These are phyloP conservation scores for Cyberlindnera saturnus DNA, from an alignment of 805 yeast species.

Conservation along the genomic window DNA sequence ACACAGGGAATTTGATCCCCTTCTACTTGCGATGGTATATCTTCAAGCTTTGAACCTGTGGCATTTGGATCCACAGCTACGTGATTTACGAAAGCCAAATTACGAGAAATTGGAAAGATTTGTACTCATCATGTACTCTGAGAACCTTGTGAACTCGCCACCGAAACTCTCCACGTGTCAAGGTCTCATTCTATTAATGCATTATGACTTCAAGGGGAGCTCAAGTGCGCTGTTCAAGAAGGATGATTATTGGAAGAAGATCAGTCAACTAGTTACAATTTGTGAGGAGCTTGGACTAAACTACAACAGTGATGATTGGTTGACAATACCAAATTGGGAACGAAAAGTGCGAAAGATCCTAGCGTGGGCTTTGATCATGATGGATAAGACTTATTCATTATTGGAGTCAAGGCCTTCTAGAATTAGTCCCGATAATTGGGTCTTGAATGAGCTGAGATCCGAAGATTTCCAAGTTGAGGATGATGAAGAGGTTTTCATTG, in stretches of 20 bases:
- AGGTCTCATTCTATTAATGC: slow-evolving; percentile 30
- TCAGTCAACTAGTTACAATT: slow-evolving; percentile 18
- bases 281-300: slow-evolving; percentile 26
- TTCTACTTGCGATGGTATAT: slow-evolving; percentile 23
- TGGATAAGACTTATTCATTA: slow-evolving; percentile 24
- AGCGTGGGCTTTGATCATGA: slow-evolving; percentile 21
- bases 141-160: slow-evolving; percentile 21
- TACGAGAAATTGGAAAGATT: slow-evolving; percentile 22
- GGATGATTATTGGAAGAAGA: slow-evolving; percentile 18
- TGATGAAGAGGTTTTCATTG: slow-evolving; percentile 16
- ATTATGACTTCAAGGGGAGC: slow-evolving; percentile 14
- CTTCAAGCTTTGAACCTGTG: slow-evolving; percentile 24
- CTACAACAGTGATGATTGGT: slow-evolving; percentile 20
- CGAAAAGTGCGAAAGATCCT: slow-evolving; percentile 21
- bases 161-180: slow-evolving; percentile 32
- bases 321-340: slow-evolving; percentile 25
- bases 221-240: slow-evolving; percentile 6
- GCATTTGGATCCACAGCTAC: slow-evolving; percentile 15
- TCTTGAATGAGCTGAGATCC: slow-evolving; percentile 13
- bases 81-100: slow-evolving; percentile 13
- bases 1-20: slow-evolving; percentile 26
- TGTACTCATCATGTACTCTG: slow-evolving; percentile 22
- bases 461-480: slow-evolving; percentile 18
- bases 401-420: slow-evolving; percentile 23
- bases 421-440: slow-evolving; percentile 22